A percentile compares a stretch with the other conserved stretches of the same genome.
phyloP scores from a whole-genome alignment of 306 rosid species.

The Quercus variabilis region DNA sequence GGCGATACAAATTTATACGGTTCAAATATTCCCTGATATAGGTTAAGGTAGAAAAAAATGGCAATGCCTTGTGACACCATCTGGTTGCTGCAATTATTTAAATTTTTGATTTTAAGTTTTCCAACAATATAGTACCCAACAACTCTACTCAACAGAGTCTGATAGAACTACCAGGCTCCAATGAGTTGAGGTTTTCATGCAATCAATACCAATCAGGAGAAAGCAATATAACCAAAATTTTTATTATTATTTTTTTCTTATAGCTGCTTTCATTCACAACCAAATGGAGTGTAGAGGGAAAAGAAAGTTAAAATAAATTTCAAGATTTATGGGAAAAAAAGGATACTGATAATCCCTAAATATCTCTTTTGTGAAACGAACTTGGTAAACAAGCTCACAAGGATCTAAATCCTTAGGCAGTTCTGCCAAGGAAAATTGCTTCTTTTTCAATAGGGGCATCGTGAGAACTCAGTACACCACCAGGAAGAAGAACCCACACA shows the following conservation, averaged over 20 bases:
- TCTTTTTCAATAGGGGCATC: constrained; percentile 87
- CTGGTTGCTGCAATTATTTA: background rate
- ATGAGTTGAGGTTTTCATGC: background rate
- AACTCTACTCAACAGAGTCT: constrained; percentile 7
- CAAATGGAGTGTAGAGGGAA: background rate
- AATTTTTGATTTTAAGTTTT: background rate
- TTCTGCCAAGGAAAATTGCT: constrained; percentile 60
- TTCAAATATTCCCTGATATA: constrained; percentile 67
- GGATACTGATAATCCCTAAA: constrained; percentile 87
- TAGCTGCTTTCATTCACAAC: background rate
- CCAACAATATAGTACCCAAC: constrained; percentile 2
- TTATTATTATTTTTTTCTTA: background rate
- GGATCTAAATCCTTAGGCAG: constrained; percentile 68
- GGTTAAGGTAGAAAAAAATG: constrained; percentile 38
- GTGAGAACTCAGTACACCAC: constrained; percentile 8
- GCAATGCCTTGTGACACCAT: background rate
- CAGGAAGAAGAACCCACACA: background rate
- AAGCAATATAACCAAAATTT: background rate
- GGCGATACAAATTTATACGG: constrained; percentile 70
- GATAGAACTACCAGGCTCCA: background rate
- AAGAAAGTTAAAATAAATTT: background rate
- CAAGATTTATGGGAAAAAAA: constrained; percentile 3
- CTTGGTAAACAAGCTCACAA: constrained; percentile 66
- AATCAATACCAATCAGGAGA: background rate
- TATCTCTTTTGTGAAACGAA: constrained; percentile 86